Conservation (phyloP, 139 green algal species). For the Trebouxia sp. region DNA sequence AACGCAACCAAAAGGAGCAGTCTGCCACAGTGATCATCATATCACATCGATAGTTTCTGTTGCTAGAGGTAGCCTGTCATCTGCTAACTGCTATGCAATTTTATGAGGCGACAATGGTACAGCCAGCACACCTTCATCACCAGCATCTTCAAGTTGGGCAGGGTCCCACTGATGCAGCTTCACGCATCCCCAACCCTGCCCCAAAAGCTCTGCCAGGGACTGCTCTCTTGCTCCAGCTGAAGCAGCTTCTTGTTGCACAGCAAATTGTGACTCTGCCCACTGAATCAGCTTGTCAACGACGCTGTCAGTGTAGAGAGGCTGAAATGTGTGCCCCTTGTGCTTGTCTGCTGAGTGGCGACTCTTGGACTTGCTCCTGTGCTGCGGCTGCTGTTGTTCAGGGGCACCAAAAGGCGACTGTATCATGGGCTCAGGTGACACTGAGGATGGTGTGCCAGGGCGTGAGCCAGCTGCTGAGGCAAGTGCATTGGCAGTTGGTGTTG, state of each 20-base stretch:
- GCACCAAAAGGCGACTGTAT: slow-evolving; percentile 7
- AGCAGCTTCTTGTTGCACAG: too few species aligned
- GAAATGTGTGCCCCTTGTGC: neutral
- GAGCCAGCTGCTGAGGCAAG: neutral
- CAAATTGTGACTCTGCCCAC: neutral
- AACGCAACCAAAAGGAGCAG: too few species aligned
- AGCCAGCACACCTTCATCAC: neutral
- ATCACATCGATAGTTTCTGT: too few species aligned
- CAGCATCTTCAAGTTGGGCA: neutral
- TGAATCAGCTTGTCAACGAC: neutral
- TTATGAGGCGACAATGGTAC: too few species aligned
- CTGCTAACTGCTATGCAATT: too few species aligned
- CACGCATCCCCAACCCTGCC: neutral
- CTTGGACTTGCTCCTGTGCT: neutral
- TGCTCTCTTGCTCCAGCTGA: neutral
- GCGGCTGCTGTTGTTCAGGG: neutral
- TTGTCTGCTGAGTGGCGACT: neutral
- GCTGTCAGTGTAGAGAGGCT: slow-evolving; percentile 12
- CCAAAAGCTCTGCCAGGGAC: neutral
- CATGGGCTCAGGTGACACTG: neutral
- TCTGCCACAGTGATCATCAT: too few species aligned
- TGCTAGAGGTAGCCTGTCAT: too few species aligned
- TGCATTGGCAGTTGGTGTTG: neutral
- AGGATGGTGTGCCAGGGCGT: neutral
- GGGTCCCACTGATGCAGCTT: slow-evolving; percentile 16